A percentile compares a stretch with the other conserved stretches of the same genome.
phyloP scores from a whole-genome alignment of 1,139 yeast genomes.

The Lodderomyces orthopsilosis region DNA sequence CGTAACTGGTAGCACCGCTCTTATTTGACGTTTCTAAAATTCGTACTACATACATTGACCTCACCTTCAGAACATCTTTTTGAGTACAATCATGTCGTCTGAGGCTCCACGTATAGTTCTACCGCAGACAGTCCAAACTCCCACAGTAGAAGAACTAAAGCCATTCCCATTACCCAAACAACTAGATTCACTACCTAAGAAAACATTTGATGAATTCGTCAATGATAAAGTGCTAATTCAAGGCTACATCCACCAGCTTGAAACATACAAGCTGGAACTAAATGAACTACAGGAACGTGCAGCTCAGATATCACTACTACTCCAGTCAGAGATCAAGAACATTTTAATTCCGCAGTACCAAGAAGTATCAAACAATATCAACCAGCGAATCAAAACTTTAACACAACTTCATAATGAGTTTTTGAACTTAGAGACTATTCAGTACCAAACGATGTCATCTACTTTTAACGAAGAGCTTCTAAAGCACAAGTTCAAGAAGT shows the following conservation, averaged over 20 bases:
- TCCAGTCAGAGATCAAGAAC: slow-evolving; percentile 10
- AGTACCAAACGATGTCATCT: slow-evolving; percentile 39
- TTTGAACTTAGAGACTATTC: slow-evolving; percentile 35
- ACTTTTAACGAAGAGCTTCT: slow-evolving; percentile 36
- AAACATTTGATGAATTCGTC: slow-evolving; percentile 25
- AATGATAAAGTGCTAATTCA: slow-evolving; percentile 27
- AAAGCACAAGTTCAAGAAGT: slow-evolving; percentile 26
- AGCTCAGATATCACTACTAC: slow-evolving; percentile 12
- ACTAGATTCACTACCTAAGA: slow-evolving; percentile 29
- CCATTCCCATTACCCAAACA: slow-evolving; percentile 31
- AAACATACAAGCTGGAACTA: slow-evolving; percentile 21
- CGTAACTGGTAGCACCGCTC: no score
- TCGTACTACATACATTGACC: no score
- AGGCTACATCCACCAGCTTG: slow-evolving; percentile 31
- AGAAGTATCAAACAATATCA: slow-evolving; percentile 23
- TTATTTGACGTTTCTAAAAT: no score
- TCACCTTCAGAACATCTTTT: no score
- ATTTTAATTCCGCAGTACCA: slow-evolving; percentile 28
- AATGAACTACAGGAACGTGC: slow-evolving; percentile 15
- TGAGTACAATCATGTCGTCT: no score
- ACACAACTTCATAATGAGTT: slow-evolving; percentile 31
- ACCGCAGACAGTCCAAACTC: slow-evolving; percentile 5
- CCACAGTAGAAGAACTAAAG: slow-evolving; percentile 15
- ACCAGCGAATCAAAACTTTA: slow-evolving; percentile 25
- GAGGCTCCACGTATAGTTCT: neutral